Percentiles rank a stretch among this genome's conserved stretches.
These are phyloP conservation scores for Porphyridium purpureum DNA, from an alignment of 23 red algal species.

Conservation along the genomic window DNA sequence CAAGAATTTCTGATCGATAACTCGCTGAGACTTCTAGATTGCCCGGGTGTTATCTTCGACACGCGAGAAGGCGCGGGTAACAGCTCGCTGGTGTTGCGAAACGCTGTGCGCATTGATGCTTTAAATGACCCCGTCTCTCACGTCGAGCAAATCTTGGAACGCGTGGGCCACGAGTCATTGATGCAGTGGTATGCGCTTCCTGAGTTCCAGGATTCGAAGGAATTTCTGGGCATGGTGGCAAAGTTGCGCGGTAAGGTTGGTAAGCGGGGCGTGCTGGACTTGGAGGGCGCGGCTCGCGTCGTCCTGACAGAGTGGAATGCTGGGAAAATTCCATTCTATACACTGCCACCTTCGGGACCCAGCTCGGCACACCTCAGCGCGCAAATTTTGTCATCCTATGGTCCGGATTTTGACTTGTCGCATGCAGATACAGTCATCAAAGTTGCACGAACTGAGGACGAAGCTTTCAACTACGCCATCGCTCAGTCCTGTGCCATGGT, in stretches of 20 bases:
- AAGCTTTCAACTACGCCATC: too few species aligned
- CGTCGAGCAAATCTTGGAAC: conserved; percentile 45
- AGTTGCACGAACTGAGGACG: not conserved
- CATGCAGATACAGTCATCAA: conserved; percentile 1
- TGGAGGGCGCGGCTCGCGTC: conserved; percentile 56
- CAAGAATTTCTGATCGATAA: conserved; percentile 90
- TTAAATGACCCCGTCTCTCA: conserved; percentile 45
- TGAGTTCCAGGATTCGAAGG: conserved; percentile 26
- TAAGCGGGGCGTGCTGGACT: conserved; percentile 57
- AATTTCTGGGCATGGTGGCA: conserved; percentile 65
- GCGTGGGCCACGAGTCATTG: conserved; percentile 41
- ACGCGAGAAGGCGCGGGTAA: conserved; percentile 5
- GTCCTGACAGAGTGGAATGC: conserved; percentile 81
- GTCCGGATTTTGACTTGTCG: conserved; percentile 47
- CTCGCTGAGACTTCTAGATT: conserved; percentile 80
- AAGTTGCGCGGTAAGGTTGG: conserved; percentile 58
- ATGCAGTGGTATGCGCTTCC: conserved; percentile 54
- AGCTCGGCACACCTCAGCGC: conserved; percentile 26
- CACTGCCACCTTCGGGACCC: conserved; percentile 59
- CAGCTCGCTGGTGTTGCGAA: conserved; percentile 63
- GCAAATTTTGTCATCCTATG: conserved; percentile 33
- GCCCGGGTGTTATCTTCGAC: conserved; percentile 74
- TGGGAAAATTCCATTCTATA: conserved; percentile 94
- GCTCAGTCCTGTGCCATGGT: too few species aligned
- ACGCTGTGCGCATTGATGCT: conserved; percentile 46